Percentiles rank a stretch among this genome's conserved stretches.
Conservation (phyloP, 78 protist genomes). For the Dictyostelium citrinum region DNA sequence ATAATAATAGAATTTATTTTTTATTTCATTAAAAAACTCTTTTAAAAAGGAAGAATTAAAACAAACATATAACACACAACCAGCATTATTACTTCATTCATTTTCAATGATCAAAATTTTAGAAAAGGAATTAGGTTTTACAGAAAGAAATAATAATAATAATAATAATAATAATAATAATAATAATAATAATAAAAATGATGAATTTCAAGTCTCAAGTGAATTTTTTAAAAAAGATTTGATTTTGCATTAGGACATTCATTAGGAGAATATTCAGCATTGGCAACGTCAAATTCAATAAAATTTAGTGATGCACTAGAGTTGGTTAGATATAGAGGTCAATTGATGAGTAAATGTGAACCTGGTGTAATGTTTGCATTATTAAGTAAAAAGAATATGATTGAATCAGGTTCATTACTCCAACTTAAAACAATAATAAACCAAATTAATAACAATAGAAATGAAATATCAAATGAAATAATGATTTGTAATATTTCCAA, state of each 20-base stretch:
- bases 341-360: constrained; percentile 23
- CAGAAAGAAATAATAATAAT: not conserved
- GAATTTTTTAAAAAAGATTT: not conserved
- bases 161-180: not conserved
- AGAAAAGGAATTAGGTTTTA: constrained; percentile 32
- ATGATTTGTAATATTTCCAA: constrained; percentile 14
- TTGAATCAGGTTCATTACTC: not conserved
- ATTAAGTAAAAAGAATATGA: constrained; percentile 11
- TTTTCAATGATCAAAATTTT: constrained; percentile 30
- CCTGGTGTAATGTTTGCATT: constrained; percentile 44
- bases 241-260: constrained; percentile 46
- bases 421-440: not conserved
- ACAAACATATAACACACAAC: constrained; percentile 70
- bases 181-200: not conserved
- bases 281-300: not conserved
- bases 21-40: not conserved
- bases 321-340: constrained; percentile 47
- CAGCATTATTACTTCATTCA: constrained; percentile 49
- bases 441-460: not conserved
- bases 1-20: not conserved
- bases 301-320: not conserved
- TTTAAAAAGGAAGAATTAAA: constrained; percentile 25
- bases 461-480: not conserved
- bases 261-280: constrained; percentile 49
- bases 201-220: not conserved